Percentiles rank a stretch among this genome's conserved stretches.
Conservation (phyloP, 2,329 filamentous ascomycete genomes). For the Diplodia corticola region DNA sequence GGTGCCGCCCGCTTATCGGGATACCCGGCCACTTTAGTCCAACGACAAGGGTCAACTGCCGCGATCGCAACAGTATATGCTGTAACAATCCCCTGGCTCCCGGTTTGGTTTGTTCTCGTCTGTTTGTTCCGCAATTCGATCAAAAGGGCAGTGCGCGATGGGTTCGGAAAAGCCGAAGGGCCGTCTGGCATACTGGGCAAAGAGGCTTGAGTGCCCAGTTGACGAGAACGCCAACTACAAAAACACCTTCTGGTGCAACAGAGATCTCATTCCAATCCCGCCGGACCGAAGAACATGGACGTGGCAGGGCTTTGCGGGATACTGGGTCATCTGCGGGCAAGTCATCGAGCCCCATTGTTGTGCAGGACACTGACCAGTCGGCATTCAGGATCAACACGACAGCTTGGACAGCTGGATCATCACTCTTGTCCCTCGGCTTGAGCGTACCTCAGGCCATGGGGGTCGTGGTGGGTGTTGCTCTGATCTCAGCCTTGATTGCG, state of each 20-base stretch:
- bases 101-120: not conserved
- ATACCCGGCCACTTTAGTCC: constrained; percentile 2
- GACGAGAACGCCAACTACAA: constrained; percentile 16
- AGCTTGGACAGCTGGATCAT: constrained; percentile 21
- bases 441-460: constrained; percentile 36
- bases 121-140: not conserved
- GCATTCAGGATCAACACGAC: constrained; percentile 15
- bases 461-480: constrained; percentile 35
- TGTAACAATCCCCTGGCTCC: not conserved
- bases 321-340: constrained; percentile 18
- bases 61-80: constrained; percentile 5
- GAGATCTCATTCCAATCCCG: constrained; percentile 21
- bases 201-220: constrained; percentile 20
- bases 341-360: not conserved
- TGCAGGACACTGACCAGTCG: not conserved
- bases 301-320: constrained; percentile 22
- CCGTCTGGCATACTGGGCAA: constrained; percentile 20
- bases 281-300: constrained; percentile 14
- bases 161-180: not conserved
- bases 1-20: constrained; percentile 12
- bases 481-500: constrained; percentile 37
- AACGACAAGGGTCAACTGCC: not conserved
- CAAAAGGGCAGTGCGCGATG: not conserved
- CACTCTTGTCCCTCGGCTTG: constrained; percentile 28
- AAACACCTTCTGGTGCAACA: constrained; percentile 21